A percentile compares a stretch with the other conserved stretches of the same genome.
phyloP scores from a whole-genome alignment of 2,329 filamentous ascomycete species.

The Cordyceps militaris region DNA sequence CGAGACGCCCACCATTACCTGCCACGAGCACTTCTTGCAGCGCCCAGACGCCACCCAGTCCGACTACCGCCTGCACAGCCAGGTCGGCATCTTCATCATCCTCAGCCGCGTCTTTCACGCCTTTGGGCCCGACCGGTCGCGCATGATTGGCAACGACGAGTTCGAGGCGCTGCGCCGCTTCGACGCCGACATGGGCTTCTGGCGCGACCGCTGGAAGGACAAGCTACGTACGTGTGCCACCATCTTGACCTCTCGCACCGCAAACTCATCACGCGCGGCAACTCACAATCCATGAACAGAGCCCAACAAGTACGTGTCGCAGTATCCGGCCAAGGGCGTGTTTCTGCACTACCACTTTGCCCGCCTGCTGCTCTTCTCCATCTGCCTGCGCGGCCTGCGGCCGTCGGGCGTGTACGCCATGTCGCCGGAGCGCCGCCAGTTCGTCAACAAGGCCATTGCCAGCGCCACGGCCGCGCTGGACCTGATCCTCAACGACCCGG shows the following conservation, averaged over 20 bases:
- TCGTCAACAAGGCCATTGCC: conserved; percentile 35
- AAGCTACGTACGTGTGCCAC: conserved; percentile 23
- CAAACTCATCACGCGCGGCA: neutral
- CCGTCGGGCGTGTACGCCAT: conserved; percentile 31
- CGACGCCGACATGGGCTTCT: conserved; percentile 27
- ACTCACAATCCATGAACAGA: conserved; percentile 24
- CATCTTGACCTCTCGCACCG: neutral
- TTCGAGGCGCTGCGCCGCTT: conserved; percentile 26
- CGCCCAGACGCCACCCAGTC: conserved; percentile 43
- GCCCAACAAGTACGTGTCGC: conserved; percentile 37
- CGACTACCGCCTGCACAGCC: conserved; percentile 50
- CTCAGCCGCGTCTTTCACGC: conserved; percentile 50
- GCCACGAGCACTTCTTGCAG: conserved; percentile 47
- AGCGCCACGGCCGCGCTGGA: conserved; percentile 25
- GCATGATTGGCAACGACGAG: conserved; percentile 24
- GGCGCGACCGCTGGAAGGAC: conserved; percentile 31
- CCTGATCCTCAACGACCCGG: conserved; percentile 24
- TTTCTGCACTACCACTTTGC: conserved; percentile 44
- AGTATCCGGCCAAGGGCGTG: conserved; percentile 43
- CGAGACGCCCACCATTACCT: conserved; percentile 49
- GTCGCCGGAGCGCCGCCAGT: conserved; percentile 36
- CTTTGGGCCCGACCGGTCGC: conserved; percentile 49
- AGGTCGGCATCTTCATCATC: conserved; percentile 54
- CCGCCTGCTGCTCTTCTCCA: conserved; percentile 41
- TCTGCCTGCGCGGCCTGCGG: conserved; percentile 33